Base-by-base conservation (phyloP, 176 grass and related monocot genomes). In the Miscanthus lutarioriparius region DNA sequence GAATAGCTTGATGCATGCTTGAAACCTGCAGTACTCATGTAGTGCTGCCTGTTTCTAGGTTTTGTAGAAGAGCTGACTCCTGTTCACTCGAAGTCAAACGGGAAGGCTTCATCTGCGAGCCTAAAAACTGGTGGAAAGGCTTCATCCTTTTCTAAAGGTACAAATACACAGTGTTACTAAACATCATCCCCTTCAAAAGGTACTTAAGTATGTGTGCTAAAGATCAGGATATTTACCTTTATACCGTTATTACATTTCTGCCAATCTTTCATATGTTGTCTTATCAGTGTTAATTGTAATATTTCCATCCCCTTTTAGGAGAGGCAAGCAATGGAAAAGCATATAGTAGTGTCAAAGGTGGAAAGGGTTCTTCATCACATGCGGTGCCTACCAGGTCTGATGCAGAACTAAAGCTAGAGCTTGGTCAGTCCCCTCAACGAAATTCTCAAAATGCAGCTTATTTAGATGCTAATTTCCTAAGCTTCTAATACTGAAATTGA, bases 321-420 rank as follows among this genome's bases (percentile, higher is more conserved):
- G 74, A 89, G 38, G 67, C 38, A 11, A 80, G 92, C 82, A 90
- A 88, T 72, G 88, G 91, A 72, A 79, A 74, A 36, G 3, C 88
- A 44, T 81, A 70, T 45, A 79, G 48, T 83, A 32, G 53, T 23
- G 92, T 82, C 70, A 97, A 91, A 92, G 94, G 88, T 68, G 80
- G 90, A 75, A 99, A 95, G 79, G 84, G 78, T 35, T 90, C 93
- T 82, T 17, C 76, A 67, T 83, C 86, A 81, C 76, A 77, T 86
- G 44, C 74, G 81, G 87, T 87, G 65, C 89, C 96, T 92, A 66
- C 83, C 32, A 88, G 87, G 56, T 80, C 83, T 83, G 91, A 99
- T 59, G 71, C 75, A 54, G 93, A 96, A 53, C 13, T 94, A 80
- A 99, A 95, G 81, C 87, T 99, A 67, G 85, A 96, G 75, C 87